phyloP scores from a whole-genome alignment of 2,329 filamentous ascomycete species.

The Nectriaceae sp. region DNA sequence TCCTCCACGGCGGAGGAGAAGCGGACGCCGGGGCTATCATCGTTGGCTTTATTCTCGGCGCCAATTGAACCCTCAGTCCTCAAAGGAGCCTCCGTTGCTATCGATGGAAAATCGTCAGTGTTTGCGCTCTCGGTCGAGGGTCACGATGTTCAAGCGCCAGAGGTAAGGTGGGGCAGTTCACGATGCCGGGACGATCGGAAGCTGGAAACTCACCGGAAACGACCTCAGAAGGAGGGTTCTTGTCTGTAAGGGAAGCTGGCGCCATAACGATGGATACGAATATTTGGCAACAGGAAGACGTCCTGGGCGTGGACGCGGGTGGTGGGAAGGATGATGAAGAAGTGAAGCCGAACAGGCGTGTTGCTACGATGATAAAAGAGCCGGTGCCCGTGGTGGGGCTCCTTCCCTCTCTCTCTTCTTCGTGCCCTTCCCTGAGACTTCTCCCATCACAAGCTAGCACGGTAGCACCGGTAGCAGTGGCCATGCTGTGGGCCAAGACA shows the following conservation, averaged over 20 bases:
- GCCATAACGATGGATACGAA: slow-evolving; percentile 18
- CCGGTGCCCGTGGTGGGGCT: slow-evolving; percentile 26
- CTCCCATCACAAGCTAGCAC: slow-evolving; percentile 6
- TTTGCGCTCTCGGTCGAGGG: slow-evolving; percentile 13
- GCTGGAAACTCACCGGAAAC: slow-evolving; percentile 26
- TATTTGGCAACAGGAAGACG: slow-evolving; percentile 11
- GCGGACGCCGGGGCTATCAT: slow-evolving; percentile 57
- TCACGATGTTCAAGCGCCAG: slow-evolving; percentile 8
- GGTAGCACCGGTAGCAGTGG: neutral
- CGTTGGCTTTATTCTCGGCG: slow-evolving; percentile 12
- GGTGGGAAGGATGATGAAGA: slow-evolving; percentile 18
- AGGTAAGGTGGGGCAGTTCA: slow-evolving; percentile 28
- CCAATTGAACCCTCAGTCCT: slow-evolving; percentile 11
- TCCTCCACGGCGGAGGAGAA: slow-evolving; percentile 73
- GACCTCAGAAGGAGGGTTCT: slow-evolving; percentile 20
- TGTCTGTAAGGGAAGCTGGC: slow-evolving; percentile 18
- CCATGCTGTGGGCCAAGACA: neutral
- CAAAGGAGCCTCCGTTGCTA: slow-evolving; percentile 11
- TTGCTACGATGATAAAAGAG: slow-evolving; percentile 32
- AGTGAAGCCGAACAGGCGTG: slow-evolving; percentile 21
- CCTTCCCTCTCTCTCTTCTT: slow-evolving; percentile 8
- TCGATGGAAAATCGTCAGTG: slow-evolving; percentile 14
- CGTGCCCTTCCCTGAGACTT: slow-evolving; percentile 4
- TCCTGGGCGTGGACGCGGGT: slow-evolving; percentile 12
- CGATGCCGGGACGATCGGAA: slow-evolving; percentile 26